phyloP scores from a whole-genome alignment of 2,329 filamentous ascomycete genomes.

The Microcyclospora pomicola region DNA sequence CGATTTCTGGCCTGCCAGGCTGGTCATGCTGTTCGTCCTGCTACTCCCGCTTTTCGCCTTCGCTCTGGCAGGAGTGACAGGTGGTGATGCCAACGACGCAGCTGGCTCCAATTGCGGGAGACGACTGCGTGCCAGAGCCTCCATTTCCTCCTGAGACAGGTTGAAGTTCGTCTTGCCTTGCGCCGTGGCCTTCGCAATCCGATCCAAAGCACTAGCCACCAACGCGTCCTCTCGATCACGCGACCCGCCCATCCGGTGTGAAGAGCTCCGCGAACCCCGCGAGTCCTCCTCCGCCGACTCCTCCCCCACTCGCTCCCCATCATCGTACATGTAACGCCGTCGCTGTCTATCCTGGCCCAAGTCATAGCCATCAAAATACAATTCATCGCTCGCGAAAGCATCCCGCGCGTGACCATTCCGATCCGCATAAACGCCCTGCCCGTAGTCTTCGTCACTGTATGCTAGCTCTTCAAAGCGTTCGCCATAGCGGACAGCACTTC shows the following conservation, averaged over 20 bases:
- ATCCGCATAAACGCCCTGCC: constrained; percentile 30
- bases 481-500: constrained; percentile 30
- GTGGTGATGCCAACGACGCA: constrained; percentile 18
- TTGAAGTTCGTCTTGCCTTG: constrained; percentile 67
- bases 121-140: constrained; percentile 49
- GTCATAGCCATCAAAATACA: constrained; percentile 37
- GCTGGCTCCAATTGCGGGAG: constrained; percentile 15
- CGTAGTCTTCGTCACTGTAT: constrained; percentile 38
- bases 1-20: constrained; percentile 22
- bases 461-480: constrained; percentile 54
- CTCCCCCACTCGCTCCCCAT: constrained; percentile 19
- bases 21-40: constrained; percentile 24
- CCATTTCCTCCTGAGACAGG: constrained; percentile 65
- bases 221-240: constrained; percentile 57
- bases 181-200: constrained; percentile 64
- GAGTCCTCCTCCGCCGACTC: constrained; percentile 40
- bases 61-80: constrained; percentile 15
- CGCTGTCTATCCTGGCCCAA: constrained; percentile 28
- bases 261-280: constrained; percentile 22
- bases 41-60: constrained; percentile 17
- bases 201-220: constrained; percentile 63
- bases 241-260: no score
- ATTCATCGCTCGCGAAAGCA: constrained; percentile 30
- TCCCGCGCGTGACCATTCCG: constrained; percentile 22
- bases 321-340: constrained; percentile 33